Evolutionary conservation across 177 flowering plant species (phyloP).

Genomic region (Telopea speciosissima): DNA sequence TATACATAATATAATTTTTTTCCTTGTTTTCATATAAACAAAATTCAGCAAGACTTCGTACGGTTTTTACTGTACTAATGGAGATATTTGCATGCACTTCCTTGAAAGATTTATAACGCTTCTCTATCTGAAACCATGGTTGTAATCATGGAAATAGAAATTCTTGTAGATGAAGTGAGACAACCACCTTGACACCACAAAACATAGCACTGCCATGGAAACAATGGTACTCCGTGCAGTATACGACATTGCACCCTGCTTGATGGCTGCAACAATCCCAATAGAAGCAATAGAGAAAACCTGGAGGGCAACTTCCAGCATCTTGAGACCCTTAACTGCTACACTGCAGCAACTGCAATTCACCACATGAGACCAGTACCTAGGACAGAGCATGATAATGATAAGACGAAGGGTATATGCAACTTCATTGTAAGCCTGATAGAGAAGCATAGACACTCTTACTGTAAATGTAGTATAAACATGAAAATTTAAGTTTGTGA

Average conservation of each 20-base stretch:
- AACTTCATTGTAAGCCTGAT: too few species aligned
- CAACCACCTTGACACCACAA: constrained; percentile 43
- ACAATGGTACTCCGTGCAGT: constrained; percentile 35
- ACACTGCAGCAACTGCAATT: constrained; percentile 69
- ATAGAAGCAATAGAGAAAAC: constrained; percentile 43
- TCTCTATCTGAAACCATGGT: constrained; percentile 28
- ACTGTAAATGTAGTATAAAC: not conserved
- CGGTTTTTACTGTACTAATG: too few species aligned
- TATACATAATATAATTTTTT: too few species aligned
- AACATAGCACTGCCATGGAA: constrained; percentile 40
- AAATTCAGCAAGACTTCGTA: too few species aligned
- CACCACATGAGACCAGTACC: constrained; percentile 55
- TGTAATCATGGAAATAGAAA: constrained; percentile 51
- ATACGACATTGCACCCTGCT: constrained; percentile 32
- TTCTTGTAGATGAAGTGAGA: constrained; percentile 43
- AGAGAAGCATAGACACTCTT: not conserved
- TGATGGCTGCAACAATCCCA: constrained; percentile 57
- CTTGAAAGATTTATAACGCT: not conserved
- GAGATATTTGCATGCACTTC: too few species aligned
- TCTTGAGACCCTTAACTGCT: constrained; percentile 55
- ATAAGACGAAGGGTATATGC: too few species aligned
- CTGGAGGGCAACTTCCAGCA: constrained; percentile 45
- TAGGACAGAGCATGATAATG: constrained; percentile 13
- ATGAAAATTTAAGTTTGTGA: not conserved
- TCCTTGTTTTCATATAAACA: too few species aligned